These are phyloP conservation scores for Fusarium coffeatum DNA, from an alignment of 2,329 filamentous ascomycete species.

Conservation along the genomic window DNA sequence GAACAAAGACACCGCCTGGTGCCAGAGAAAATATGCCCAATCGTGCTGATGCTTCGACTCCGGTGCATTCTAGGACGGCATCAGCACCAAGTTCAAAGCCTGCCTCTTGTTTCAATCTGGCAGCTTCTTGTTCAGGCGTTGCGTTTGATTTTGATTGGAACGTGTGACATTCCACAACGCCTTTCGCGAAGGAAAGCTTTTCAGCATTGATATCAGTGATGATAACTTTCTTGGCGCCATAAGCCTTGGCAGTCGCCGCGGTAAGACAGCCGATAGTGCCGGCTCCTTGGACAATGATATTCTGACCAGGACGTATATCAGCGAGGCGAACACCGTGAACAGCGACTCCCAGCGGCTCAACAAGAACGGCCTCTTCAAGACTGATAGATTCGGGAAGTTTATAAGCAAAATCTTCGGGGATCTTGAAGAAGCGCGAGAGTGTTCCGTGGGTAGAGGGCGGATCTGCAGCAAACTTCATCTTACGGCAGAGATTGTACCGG, in stretches of 20 bases:
- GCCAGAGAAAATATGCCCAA: constrained; percentile 15
- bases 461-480: constrained; percentile 92
- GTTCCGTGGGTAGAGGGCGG: constrained; percentile 88
- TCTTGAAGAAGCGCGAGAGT: constrained; percentile 82
- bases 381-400: constrained; percentile 81
- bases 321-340: constrained; percentile 86
- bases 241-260: constrained; percentile 83
- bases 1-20: constrained; percentile 29
- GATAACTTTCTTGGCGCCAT: constrained; percentile 73
- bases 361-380: constrained; percentile 85
- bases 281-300: constrained; percentile 86
- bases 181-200: constrained; percentile 36
- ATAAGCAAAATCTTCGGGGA: constrained; percentile 92
- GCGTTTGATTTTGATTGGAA: neutral
- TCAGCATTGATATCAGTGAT: constrained; percentile 35
- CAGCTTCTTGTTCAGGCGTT: constrained; percentile 26
- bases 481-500: constrained; percentile 86
- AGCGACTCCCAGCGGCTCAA: constrained; percentile 87
- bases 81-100: constrained; percentile 79
- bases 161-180: constrained; percentile 13
- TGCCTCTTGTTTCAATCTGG: constrained; percentile 2
- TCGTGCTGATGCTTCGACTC: constrained; percentile 32
- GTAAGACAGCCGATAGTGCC: constrained; percentile 89
- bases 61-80: constrained; percentile 35
- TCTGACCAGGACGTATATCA: constrained; percentile 75